Evolutionary conservation across 306 rosid species (phyloP), one percentile per base, ranked within the genome.

Genomic region (Cucurbita moschata): DNA sequence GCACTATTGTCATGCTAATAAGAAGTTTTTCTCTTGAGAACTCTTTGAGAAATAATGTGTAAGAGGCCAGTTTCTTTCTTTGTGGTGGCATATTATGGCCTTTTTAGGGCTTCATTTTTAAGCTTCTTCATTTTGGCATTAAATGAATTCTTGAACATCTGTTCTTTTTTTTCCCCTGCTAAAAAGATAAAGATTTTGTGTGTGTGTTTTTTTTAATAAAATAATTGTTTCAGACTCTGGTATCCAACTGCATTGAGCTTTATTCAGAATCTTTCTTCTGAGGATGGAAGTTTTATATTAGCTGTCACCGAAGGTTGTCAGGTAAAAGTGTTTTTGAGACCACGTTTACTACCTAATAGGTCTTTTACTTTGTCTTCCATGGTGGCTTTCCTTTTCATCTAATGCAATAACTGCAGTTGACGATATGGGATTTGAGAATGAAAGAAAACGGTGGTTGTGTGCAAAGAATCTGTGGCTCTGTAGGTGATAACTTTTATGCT

Each of bases 261-360:
- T 76, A 18, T 80, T 70, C 87, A 81, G 78, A 83, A 82, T 84
- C 77, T 54, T 40, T 83, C 16, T 58, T 64, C 63, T 80, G 98
- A 84, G 76, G 79, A 81, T 82, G 90, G 78, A 84, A 81, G 83
- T 81, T 83, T 88, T 64, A 64, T 82, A 38, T 67, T 92, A 81
- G 96, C 90, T 58, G 79, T 87, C 75, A 80, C 98, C 19, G 98
- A 92, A 88, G 98, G 96, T 63, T 82, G 91, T 84, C 96, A 92
- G 98, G 98, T 87, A 71, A 70, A 69, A 51, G 14, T 52, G 8
- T 43, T 77, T 77, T 5, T 37, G 70, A 62, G 71, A 53, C 74
- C 21, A 23, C 47, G 18, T 49, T 68, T 73, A 52, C 81, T 37
- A 69, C 64, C 26, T 5, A 61, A 65, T 64, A 52, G 71, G 75